A percentile compares a stretch with the other conserved stretches of the same genome.
Conservation (phyloP, 768 basidiomycete genomes). For the Podaxis sp. region DNA sequence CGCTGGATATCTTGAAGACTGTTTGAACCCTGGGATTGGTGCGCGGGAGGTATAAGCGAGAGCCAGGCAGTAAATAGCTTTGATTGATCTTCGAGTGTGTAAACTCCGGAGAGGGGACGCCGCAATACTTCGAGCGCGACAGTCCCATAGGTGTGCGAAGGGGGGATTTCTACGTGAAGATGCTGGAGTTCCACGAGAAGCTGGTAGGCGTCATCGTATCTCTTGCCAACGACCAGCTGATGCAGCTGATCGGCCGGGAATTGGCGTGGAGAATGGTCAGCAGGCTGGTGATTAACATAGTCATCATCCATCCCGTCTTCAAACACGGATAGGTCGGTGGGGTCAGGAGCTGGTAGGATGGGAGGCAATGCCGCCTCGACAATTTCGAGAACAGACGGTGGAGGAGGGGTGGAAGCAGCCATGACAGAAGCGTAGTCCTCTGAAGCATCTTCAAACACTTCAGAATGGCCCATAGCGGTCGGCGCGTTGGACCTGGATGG, state of each 20-base stretch:
- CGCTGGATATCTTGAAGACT: slow-evolving; percentile 24
- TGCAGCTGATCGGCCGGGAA: slow-evolving; percentile 20
- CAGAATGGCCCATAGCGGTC: background rate
- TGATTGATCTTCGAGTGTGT: slow-evolving; percentile 15
- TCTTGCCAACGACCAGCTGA: slow-evolving; percentile 21
- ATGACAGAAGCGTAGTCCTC: slow-evolving; percentile 29
- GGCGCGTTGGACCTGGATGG: background rate
- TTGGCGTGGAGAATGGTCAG: slow-evolving; percentile 12
- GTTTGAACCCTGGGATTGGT: background rate
- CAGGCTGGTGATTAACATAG: slow-evolving; percentile 20
- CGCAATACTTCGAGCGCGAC: slow-evolving; percentile 28
- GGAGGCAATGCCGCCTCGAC: slow-evolving; percentile 30
- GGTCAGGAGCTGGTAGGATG: slow-evolving; percentile 26
- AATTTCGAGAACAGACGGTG: slow-evolving; percentile 24
- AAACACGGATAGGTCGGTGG: slow-evolving; percentile 29
- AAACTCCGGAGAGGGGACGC: slow-evolving; percentile 5
- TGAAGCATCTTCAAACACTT: slow-evolving; percentile 31
- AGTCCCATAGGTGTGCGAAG: slow-evolving; percentile 26
- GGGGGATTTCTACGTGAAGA: slow-evolving; percentile 28
- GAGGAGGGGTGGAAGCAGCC: slow-evolving; percentile 14
- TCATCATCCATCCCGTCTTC: slow-evolving; percentile 30
- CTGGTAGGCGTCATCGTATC: slow-evolving; percentile 29
- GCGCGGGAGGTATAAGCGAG: slow-evolving; percentile 29
- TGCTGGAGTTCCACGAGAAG: slow-evolving; percentile 33
- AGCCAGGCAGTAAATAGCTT: slow-evolving; percentile 31